Evolutionary conservation across 768 basidiomycete genomes (phyloP), one percentile per base, ranked within the genome.

Genomic region (Suillus sp.): DNA sequence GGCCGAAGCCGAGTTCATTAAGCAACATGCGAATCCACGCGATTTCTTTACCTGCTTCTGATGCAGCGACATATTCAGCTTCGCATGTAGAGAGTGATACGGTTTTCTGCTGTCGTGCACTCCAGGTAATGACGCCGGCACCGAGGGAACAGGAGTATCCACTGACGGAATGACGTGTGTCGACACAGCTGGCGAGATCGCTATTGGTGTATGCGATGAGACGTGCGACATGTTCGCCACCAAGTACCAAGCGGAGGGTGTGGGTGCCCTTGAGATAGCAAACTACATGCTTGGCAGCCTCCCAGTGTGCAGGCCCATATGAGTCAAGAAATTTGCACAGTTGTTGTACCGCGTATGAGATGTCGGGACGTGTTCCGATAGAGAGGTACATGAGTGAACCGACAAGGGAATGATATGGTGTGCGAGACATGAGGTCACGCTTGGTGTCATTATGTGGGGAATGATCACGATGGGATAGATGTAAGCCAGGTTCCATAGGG

Each of bases 61-160:
- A 60, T 0, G 69, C 65, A 0, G 79, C 79, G 20, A 81, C 72
- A 67, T 80, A 83, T 70, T 84, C 81, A 0, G 80, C 78, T 65
- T 84, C 79, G 4, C 72, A 73, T 0, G 77, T 80, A 0, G 80
- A 84, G 0, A 73, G 66, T 0, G 83, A 68, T 22, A 81, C 72
- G 0, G 72, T 72, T 1, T 63, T 50, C 67, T 86, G 84, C 54
- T 77, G 72, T 55, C 76, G 72, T 0, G 77, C 76, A 27, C 68
- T 68, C 61, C 78, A 79, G 0, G 74, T 71, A 14, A 77, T 61
- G 0, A 68, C 9, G 10, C 73, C 73, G 6, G 64, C 64, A 18
- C 72, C 71, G 0, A 75, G 62, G 1, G 66, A 62, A 42, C 69
- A 75, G 25, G 64, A 62, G 35, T 74, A 73, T 3, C 70, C 68